Evolutionary conservation across 306 rosid genomes (phyloP).

Genomic region (Pyrus betulifolia): DNA sequence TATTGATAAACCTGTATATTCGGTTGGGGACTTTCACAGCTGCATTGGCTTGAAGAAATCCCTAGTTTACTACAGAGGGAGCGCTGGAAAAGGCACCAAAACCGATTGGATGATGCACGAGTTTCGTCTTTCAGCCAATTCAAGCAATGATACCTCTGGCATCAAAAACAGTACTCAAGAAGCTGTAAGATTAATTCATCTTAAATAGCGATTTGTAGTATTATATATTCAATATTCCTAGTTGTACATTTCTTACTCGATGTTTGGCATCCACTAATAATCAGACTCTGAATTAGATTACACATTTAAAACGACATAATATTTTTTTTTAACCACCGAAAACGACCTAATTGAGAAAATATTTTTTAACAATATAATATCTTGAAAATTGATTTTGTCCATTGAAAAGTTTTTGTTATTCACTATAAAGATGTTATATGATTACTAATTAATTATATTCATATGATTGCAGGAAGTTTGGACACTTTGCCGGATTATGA

Average conservation of each 20-base stretch:
- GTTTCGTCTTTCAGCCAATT: slow-evolving; percentile 1
- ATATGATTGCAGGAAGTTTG: slow-evolving; percentile 10
- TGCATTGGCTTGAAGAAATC: slow-evolving; percentile 18
- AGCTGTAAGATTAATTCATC: slow-evolving; percentile 6
- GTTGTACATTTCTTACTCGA: not conserved
- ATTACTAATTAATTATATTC: not conserved
- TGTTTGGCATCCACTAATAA: not conserved
- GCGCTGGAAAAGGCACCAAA: slow-evolving; percentile 13
- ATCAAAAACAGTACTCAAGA: slow-evolving; percentile 1
- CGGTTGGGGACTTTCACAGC: not conserved
- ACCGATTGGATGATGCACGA: slow-evolving; percentile 19
- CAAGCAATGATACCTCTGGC: not conserved
- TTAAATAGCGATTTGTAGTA: not conserved
- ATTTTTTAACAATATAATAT: no score
- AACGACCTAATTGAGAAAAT: no score
- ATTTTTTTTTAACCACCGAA: no score
- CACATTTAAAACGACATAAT: not conserved
- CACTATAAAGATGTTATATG: not conserved
- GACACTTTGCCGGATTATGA: slow-evolving; percentile 13
- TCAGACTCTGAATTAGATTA: not conserved
- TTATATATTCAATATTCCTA: not conserved
- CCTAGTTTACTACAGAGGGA: slow-evolving; percentile 14
- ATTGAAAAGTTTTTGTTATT: not conserved
- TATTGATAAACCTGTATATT: slow-evolving; percentile 27
- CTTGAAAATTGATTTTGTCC: no score